Percentiles rank a stretch among this genome's conserved stretches.
These are phyloP conservation scores for Lactifluus hygrophoroides DNA, from an alignment of 768 basidiomycete species.

Conservation along the genomic window DNA sequence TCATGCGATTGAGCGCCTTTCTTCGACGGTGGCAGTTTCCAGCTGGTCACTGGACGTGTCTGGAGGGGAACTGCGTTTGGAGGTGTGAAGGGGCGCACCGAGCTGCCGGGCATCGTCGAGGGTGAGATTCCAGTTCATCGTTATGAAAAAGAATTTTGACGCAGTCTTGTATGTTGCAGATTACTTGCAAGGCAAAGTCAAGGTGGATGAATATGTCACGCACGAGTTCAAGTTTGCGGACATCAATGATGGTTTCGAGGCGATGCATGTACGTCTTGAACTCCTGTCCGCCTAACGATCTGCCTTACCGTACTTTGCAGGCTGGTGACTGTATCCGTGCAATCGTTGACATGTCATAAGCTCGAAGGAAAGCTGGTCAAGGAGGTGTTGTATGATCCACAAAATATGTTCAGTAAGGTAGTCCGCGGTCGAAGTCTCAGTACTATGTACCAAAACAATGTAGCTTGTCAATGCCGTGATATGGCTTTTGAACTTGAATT, in stretches of 20 bases:
- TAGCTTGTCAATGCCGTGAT: no score
- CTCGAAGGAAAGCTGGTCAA: not conserved
- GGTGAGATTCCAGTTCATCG: constrained; percentile 35
- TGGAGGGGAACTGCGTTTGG: constrained; percentile 97
- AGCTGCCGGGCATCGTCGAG: constrained; percentile 88
- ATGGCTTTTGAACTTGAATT: not conserved
- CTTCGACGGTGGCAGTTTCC: constrained; percentile 27
- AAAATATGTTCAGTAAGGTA: not conserved
- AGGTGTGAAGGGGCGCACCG: constrained; percentile 95
- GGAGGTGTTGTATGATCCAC: not conserved
- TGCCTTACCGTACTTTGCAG: constrained; percentile 30
- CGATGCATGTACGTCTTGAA: constrained; percentile 81
- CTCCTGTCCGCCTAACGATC: not conserved
- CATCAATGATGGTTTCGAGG: constrained; percentile 83
- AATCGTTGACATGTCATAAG: constrained; percentile 72
- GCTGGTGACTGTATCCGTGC: constrained; percentile 88
- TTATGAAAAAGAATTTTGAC: no score
- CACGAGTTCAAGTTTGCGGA: constrained; percentile 67
- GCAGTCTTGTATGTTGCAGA: constrained; percentile 35
- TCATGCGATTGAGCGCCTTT: not conserved
- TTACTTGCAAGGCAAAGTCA: constrained; percentile 72
- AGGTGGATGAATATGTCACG: constrained; percentile 95
- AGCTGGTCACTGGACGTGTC: constrained; percentile 77
- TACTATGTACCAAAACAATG: not conserved
- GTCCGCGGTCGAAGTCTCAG: not conserved